Conservation (phyloP, 805 yeast species). For the Brettanomyces bruxellensis region DNA sequence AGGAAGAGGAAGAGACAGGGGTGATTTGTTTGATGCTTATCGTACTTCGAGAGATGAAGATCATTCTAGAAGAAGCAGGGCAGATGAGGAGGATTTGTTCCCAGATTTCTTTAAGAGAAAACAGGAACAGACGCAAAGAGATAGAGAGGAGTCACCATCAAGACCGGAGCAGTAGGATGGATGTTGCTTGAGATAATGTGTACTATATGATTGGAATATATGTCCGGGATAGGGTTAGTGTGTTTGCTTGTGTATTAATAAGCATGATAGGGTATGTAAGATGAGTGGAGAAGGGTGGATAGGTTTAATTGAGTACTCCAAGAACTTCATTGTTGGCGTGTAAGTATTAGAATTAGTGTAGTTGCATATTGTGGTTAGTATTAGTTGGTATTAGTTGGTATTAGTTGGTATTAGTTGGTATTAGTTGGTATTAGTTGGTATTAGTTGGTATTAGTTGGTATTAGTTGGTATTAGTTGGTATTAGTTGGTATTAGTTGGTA, state of each 20-base stretch:
- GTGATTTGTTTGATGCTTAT: not conserved
- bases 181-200: not conserved
- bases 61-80: not conserved
- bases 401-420: no score
- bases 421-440: no score
- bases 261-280: no score
- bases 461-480: no score
- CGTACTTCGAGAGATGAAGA: conserved; percentile 13
- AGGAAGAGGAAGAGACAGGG: not conserved
- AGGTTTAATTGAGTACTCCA: no score
- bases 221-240: not conserved
- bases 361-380: no score
- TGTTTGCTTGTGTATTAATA: not conserved
- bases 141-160: not conserved
- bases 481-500: no score
- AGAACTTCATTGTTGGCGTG: no score
- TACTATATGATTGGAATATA: not conserved
- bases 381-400: no score
- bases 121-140: not conserved
- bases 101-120: conserved; percentile 3
- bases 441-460: no score
- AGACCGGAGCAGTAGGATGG: not conserved
- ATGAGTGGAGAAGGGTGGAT: no score
- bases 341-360: no score
- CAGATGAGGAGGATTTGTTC: conserved; percentile 4